Base-by-base conservation (phyloP, 106 monocot genomes). In the Xerophyta viscosa region DNA sequence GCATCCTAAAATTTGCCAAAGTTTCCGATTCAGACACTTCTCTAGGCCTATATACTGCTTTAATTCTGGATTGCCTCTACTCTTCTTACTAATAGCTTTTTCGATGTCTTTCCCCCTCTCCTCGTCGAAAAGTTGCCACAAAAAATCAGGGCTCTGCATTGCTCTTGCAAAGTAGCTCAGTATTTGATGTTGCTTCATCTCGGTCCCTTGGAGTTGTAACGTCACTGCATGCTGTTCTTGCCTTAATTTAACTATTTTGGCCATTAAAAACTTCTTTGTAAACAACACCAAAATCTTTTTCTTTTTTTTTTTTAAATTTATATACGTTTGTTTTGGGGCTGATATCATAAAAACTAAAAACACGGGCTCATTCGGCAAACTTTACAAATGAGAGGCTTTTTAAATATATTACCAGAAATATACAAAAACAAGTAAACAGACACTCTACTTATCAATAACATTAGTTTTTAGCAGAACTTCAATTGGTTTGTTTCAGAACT, bases 211-310 rank as follows among this genome's bases (percentile, higher is more conserved):
- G 21, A 93, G 64, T 43, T 66, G 74, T 13, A 66, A 71, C 29
- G 77, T 77, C 71, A 93, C 74, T 10, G 71, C 71, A 33, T 87
- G 87, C 31, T 87, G 87, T 43, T 80, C 87, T 56, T 77, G 83
- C 68, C 83, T 77, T 25, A 93, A 66, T 60, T 87, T 87, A 17
- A 93, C 77, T 3, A 93, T 44, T 29, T 93, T 87, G 10, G 77
- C 58, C 74, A 93, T 87, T 20, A 93, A 58, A 8, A 77, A 57
- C 59, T 62, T 84, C 61, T 93, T 87, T n/a, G n/a, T n/a, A n/a
- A n/a, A n/a, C n/a, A n/a, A n/a, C n/a, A n/a, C n/a, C n/a, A n/a
- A n/a, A n/a, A n/a, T n/a, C n/a, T n/a, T n/a, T n/a, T n/a, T n/a
- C n/a, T n/a, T n/a, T n/a, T n/a, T n/a, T n/a, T n/a, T n/a, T n/a